Conservation (phyloP, 495 filamentous ascomycete genomes). For the Penicillium turbatum region DNA sequence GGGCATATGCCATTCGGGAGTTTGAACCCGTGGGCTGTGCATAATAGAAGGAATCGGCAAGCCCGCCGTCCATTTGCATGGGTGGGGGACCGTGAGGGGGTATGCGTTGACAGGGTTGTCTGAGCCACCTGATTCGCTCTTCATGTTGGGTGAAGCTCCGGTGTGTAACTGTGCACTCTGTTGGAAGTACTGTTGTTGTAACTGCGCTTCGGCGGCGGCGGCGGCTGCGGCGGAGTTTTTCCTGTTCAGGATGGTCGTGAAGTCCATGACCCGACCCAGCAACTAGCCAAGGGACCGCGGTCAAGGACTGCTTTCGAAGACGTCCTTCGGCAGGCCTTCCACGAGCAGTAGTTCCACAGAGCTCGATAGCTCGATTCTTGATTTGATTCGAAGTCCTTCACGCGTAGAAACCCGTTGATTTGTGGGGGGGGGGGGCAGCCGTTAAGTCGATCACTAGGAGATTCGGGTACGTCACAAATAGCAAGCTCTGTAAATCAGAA, state of each 20-base stretch:
- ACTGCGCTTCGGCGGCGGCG: slow-evolving; percentile 49
- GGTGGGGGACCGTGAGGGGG: slow-evolving; percentile 49
- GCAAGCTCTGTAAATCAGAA: background rate
- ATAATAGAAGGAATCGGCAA: slow-evolving; percentile 28
- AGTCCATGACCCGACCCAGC: slow-evolving; percentile 58
- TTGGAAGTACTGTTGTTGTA: slow-evolving; percentile 52
- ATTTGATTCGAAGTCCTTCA: background rate
- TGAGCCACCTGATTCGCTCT: slow-evolving; percentile 65
- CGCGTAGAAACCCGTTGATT: background rate
- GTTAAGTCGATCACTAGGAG: background rate
- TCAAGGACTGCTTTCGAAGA: slow-evolving; percentile 32
- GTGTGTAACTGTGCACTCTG: slow-evolving; percentile 42
- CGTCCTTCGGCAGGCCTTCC: slow-evolving; percentile 18
- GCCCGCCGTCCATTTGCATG: slow-evolving; percentile 40
- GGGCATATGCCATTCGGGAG: slow-evolving; percentile 49
- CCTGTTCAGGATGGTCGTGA: slow-evolving; percentile 64
- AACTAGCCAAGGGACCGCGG: slow-evolving; percentile 30
- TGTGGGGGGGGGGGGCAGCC: background rate
- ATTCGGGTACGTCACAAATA: background rate
- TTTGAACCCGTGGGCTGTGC: slow-evolving; percentile 43
- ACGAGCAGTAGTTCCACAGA: background rate
- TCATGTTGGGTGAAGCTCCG: slow-evolving; percentile 48
- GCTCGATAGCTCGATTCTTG: background rate
- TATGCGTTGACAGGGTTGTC: slow-evolving; percentile 57
- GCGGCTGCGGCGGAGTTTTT: slow-evolving; percentile 51